Conservation (phyloP, 1,139 yeast species). For the Lodderomyces theae region DNA sequence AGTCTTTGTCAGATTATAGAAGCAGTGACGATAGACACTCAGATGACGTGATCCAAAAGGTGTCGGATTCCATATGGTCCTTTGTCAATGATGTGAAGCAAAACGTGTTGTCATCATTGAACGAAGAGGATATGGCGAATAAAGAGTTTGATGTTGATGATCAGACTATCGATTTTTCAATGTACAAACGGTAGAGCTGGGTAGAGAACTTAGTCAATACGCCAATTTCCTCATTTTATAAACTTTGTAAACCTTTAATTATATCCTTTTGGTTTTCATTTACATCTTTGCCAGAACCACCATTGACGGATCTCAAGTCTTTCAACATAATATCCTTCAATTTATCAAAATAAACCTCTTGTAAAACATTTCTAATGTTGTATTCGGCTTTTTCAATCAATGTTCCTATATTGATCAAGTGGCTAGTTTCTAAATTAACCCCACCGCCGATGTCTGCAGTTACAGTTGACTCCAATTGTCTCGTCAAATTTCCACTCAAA, state of each 20-base stretch:
- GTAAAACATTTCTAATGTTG: constrained; percentile 80
- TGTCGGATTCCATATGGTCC: constrained; percentile 45
- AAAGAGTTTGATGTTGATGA: constrained; percentile 18
- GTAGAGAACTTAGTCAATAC: constrained; percentile 17
- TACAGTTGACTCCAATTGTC: constrained; percentile 63
- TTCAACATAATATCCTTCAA: constrained; percentile 74
- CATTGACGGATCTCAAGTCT: constrained; percentile 62
- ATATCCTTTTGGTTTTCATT: constrained; percentile 50
- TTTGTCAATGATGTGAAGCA: constrained; percentile 44
- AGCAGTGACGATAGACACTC: constrained; percentile 8
- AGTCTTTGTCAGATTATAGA: constrained; percentile 5
- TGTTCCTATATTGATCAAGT: constrained; percentile 81
- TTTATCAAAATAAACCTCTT: constrained; percentile 94
- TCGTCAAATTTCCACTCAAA: constrained; percentile 79
- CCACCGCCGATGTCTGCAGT: constrained; percentile 38
- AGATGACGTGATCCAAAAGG: constrained; percentile 43
- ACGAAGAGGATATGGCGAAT: constrained; percentile 23
- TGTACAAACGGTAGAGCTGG: constrained; percentile 19
- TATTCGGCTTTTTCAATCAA: constrained; percentile 87
- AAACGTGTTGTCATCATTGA: constrained; percentile 36
- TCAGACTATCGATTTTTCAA: constrained; percentile 26
- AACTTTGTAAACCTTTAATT: constrained; percentile 45
- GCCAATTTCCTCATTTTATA: constrained; percentile 16
- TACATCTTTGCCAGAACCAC: constrained; percentile 33
- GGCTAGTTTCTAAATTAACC: constrained; percentile 52